These are phyloP conservation scores for Boletus pseudo-olivaceus DNA, from an alignment of 768 basidiomycete genomes.

Conservation along the genomic window DNA sequence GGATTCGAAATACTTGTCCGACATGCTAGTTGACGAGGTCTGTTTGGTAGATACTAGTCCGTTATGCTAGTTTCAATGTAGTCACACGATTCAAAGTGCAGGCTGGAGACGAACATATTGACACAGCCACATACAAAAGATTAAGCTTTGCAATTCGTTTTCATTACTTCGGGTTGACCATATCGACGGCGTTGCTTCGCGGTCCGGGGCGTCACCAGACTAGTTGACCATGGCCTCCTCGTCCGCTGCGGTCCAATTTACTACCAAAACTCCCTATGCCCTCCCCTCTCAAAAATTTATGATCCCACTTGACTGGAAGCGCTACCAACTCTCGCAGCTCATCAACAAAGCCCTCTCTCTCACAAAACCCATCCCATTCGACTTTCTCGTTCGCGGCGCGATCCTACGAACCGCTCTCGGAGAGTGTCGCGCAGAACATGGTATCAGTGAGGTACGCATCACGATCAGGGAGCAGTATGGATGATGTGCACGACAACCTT, in stretches of 20 bases:
- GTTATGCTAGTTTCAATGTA: background rate
- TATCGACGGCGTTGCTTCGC: no score
- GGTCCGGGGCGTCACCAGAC: no score
- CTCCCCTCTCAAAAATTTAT: slow-evolving; percentile 79
- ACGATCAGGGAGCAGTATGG: background rate
- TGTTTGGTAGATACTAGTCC: no score
- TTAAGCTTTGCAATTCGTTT: background rate
- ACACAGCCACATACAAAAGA: background rate
- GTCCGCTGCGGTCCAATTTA: slow-evolving; percentile 15
- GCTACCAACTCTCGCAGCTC: slow-evolving; percentile 96
- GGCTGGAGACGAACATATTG: background rate
- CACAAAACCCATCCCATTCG: slow-evolving; percentile 78
- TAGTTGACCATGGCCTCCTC: slow-evolving; percentile 4
- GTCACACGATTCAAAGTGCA: no score
- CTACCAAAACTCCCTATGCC: slow-evolving; percentile 19
- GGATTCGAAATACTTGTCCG: no score
- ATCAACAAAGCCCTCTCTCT: slow-evolving; percentile 83
- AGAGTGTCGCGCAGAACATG: background rate
- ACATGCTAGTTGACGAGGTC: no score
- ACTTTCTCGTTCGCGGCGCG: slow-evolving; percentile 82
- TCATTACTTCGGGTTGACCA: background rate
- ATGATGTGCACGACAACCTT: background rate
- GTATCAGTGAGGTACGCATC: background rate
- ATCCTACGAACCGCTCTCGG: slow-evolving; percentile 61
- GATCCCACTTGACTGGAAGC: slow-evolving; percentile 85